These are phyloP conservation scores for Phycomyces nitens DNA, from an alignment of 192 early-diverging fungal genomes.

Conservation along the genomic window DNA sequence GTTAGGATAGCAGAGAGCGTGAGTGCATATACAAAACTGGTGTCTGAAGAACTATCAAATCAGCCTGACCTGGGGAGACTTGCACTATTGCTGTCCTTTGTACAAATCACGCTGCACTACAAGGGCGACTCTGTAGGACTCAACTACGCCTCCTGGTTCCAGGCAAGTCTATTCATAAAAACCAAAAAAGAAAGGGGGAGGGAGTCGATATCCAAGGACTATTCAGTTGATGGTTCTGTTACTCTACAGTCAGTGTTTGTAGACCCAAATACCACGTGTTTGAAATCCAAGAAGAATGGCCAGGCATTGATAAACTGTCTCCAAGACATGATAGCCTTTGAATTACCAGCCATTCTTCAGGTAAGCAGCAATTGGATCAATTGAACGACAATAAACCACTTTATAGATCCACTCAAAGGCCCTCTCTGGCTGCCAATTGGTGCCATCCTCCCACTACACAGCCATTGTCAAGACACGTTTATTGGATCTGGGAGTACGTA, in stretches of 20 bases:
- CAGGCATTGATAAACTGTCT: background rate
- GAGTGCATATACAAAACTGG: background rate
- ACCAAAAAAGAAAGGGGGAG: no score
- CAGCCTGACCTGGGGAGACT: no score
- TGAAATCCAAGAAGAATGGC: background rate
- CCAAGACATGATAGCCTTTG: background rate
- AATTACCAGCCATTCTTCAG: slow-evolving; percentile 8
- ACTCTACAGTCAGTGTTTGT: background rate
- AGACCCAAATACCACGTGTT: background rate
- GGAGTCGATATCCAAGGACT: background rate
- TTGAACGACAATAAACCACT: background rate
- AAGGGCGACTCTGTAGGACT: background rate
- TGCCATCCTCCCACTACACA: background rate
- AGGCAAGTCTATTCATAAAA: no score
- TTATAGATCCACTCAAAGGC: background rate
- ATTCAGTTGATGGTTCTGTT: background rate
- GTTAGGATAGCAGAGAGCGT: background rate
- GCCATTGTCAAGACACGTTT: background rate
- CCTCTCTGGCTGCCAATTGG: background rate
- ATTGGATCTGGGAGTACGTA: background rate
- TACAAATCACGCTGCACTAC: slow-evolving; percentile 4
- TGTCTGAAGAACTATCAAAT: background rate
- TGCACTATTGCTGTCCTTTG: background rate
- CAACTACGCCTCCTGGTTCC: slow-evolving; percentile 2
- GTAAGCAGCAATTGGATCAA: background rate